Percentiles rank a stretch among this genome's conserved stretches.
phyloP scores from a whole-genome alignment of 371 early-diverging fungal species.

The Rhizopus delemar region DNA sequence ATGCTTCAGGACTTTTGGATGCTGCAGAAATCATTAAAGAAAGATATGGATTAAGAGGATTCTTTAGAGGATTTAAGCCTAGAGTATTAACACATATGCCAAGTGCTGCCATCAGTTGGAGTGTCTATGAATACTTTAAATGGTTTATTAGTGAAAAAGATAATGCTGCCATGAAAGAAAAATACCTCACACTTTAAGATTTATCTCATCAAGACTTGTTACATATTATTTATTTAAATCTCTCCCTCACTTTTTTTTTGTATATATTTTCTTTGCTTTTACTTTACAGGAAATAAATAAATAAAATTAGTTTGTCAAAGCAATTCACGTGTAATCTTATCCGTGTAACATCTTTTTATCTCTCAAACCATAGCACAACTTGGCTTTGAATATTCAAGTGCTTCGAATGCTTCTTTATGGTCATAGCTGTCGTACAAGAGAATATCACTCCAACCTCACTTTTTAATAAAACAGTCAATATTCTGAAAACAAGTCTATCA shows the following conservation, averaged over 20 bases:
- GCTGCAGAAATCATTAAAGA: constrained; percentile 74
- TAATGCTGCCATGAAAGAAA: constrained; percentile 6
- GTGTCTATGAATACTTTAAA: constrained; percentile 84
- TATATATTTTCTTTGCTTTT: background rate
- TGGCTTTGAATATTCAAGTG: too few species aligned
- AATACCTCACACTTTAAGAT: constrained; percentile 8
- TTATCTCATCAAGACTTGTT: background rate
- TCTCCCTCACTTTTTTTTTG: background rate
- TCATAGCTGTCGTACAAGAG: too few species aligned
- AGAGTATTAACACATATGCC: constrained; percentile 86
- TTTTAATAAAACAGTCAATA: too few species aligned
- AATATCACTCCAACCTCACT: too few species aligned
- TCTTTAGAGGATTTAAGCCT: constrained; percentile 76
- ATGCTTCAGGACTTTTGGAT: constrained; percentile 65
- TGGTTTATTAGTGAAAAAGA: constrained; percentile 53
- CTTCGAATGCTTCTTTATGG: too few species aligned
- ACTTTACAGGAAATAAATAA: too few species aligned
- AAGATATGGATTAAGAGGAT: constrained; percentile 72
- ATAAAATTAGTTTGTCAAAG: background rate
- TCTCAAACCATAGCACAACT: too few species aligned
- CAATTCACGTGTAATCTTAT: too few species aligned
- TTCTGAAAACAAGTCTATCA: too few species aligned
- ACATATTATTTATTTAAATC: background rate
- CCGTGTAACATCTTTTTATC: too few species aligned
- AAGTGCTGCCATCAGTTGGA: constrained; percentile 91